Percentiles rank a stretch among this genome's conserved stretches.
Conservation (phyloP, 768 basidiomycete species). For the Lactarius vividus region DNA sequence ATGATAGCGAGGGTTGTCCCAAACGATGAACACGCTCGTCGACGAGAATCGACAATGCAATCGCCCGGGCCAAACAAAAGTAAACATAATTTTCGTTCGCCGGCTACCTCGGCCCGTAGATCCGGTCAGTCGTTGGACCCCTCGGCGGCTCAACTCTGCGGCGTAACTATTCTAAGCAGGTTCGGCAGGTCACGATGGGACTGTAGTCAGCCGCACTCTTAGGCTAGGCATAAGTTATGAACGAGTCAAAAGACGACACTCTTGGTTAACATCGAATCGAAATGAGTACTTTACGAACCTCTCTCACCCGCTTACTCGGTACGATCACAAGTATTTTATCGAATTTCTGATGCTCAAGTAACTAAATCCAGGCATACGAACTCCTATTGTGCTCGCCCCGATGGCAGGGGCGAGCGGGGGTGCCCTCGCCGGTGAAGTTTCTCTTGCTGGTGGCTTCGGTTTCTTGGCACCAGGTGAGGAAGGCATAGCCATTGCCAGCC, state of each 20-base stretch:
- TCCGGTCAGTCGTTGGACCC: not conserved
- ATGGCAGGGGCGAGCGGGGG: slow-evolving; percentile 75
- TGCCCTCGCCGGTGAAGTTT: slow-evolving; percentile 47
- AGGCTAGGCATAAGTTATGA: not conserved
- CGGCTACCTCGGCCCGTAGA: slow-evolving; percentile 11
- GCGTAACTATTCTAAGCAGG: not conserved
- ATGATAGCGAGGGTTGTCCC: slow-evolving; percentile 12
- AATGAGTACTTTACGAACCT: slow-evolving; percentile 37
- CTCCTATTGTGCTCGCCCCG: slow-evolving; percentile 61
- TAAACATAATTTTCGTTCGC: not conserved
- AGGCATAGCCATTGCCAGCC: slow-evolving; percentile 2
- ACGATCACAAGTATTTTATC: slow-evolving; percentile 19
- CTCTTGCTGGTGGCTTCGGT: slow-evolving; percentile 70
- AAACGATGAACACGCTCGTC: slow-evolving; percentile 28
- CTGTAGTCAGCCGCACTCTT: not conserved
- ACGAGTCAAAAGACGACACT: not conserved
- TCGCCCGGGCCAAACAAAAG: slow-evolving; percentile 1
- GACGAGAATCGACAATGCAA: slow-evolving; percentile 27
- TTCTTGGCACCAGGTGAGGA: slow-evolving; percentile 61
- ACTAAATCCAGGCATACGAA: slow-evolving; percentile 43
- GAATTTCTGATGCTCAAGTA: slow-evolving; percentile 5
- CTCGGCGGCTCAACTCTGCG: not conserved
- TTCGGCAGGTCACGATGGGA: not conserved
- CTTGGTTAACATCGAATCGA: slow-evolving; percentile 1
- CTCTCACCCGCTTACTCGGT: slow-evolving; percentile 53